A percentile compares a stretch with the other conserved stretches of the same genome.
These are phyloP conservation scores for Aleurites moluccanus DNA, from an alignment of 441 rosid species.

Conservation along the genomic window DNA sequence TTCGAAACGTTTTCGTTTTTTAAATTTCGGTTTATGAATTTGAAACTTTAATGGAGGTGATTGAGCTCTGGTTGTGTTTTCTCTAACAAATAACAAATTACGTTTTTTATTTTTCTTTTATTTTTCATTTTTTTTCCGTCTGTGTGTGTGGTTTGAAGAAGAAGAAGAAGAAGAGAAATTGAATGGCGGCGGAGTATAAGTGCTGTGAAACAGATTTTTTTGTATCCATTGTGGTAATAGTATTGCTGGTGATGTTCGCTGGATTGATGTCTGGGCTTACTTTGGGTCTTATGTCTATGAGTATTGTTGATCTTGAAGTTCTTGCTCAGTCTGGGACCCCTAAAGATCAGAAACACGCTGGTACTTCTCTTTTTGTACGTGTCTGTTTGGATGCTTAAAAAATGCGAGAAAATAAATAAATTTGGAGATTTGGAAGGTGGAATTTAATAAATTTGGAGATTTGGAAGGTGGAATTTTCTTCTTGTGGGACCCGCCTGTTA, in stretches of 20 bases:
- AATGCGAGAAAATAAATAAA: neutral
- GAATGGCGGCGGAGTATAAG: constrained; percentile 63
- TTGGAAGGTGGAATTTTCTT: neutral
- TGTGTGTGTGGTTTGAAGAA: neutral
- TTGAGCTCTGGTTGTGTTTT: constrained; percentile 15
- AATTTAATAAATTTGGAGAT: too few relatives aligned
- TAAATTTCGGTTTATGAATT: neutral
- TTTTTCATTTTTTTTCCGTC: too few relatives aligned
- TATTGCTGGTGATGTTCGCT: constrained; percentile 71
- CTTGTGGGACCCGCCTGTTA: neutral
- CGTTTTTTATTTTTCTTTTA: too few relatives aligned
- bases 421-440: neutral
- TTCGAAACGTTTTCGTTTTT: neutral
- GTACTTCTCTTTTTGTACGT: constrained; percentile 40
- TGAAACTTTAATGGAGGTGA: constrained; percentile 14
- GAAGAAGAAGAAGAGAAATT: neutral
- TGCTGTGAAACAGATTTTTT: constrained; percentile 71
- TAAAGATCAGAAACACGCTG: constrained; percentile 64
- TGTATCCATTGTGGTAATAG: constrained; percentile 52
- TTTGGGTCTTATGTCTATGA: constrained; percentile 94
- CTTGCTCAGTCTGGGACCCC: constrained; percentile 92
- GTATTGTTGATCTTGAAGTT: constrained; percentile 96
- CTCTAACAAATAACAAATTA: constrained; percentile 10
- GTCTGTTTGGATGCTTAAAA: neutral
- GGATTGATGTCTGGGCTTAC: constrained; percentile 98